Evolutionary conservation across 163 green algal genomes (phyloP), one percentile per base, ranked within the genome.

Genomic region (Scenedesmus sp.): DNA sequence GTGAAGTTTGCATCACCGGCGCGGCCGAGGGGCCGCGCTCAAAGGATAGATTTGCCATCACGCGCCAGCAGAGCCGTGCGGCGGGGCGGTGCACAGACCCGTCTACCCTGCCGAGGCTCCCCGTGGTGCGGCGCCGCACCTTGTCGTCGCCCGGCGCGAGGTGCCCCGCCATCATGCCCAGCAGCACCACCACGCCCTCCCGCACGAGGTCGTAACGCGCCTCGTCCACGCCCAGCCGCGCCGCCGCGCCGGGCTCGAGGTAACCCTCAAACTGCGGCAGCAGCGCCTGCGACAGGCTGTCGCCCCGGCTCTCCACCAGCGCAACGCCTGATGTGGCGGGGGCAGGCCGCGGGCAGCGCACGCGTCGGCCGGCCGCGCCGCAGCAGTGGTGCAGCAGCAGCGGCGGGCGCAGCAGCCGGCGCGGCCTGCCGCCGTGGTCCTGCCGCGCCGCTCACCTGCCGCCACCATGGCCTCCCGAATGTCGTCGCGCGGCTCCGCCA

Each of bases 161-260:
- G 82, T 99, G 96, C 60, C 90, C 86, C 1, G 94, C 96, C 20
- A 98, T 86, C 20, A 93, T 96, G 44, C 94, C 96, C 83, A 99
- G 89, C 72, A 98, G 95, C 45, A 98, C 91, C 31, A 98, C 91
- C 29, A 94, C 94, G 15, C 96, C 96, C 72, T 95, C 88, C 13
- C 95, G 86, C 62, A 98, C 91, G 33, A 92, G 79, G 82, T 98
- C 95, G 17, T 87, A 88, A 1, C 75, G 56, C 15, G 15, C 39
- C 71, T 78, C 70, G 54, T 75, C 65, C 3, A 31, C 13, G 11
- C 4, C 24, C 13, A n/a, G 4, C 28, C 60, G 34, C 15, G 29
- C 17, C 4, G 44, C 75, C 31, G 51, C 31, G 24, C 36, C 75
- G 74, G 97, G 91, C 29, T 94, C 89, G 66, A 98, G 85, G 82